Evolutionary conservation across 1,284 basidiomycete genomes (phyloP).

Genomic region (Gomphus sp.): DNA sequence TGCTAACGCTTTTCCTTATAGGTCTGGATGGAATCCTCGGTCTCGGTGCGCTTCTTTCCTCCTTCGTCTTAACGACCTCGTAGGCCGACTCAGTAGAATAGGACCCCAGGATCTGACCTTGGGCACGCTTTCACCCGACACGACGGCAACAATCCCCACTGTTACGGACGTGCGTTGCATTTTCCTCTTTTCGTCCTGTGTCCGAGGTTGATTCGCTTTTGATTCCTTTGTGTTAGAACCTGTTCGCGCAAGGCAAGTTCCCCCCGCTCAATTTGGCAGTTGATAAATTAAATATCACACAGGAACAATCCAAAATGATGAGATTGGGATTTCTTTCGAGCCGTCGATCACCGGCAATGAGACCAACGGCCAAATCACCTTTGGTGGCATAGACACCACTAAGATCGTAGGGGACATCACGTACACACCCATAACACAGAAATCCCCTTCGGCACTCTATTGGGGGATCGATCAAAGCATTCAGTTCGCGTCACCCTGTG

Average conservation of each 20-base stretch:
- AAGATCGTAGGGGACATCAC: slow-evolving; percentile 21
- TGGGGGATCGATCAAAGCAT: slow-evolving; percentile 13
- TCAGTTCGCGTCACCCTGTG: neutral
- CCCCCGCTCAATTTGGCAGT: neutral
- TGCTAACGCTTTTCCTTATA: neutral
- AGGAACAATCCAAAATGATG: slow-evolving; percentile 27
- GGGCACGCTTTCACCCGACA: slow-evolving; percentile 17
- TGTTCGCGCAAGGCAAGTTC: slow-evolving; percentile 3
- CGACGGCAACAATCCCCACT: slow-evolving; percentile 21
- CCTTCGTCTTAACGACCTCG: neutral
- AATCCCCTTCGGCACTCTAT: slow-evolving; percentile 18
- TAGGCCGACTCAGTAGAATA: neutral
- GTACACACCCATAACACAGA: slow-evolving; percentile 22
- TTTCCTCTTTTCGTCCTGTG: neutral
- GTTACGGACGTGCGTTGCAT: slow-evolving; percentile 28
- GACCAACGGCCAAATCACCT: slow-evolving; percentile 15
- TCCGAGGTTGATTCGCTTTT: neutral
- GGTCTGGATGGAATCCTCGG: neutral
- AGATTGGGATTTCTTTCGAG: slow-evolving; percentile 37
- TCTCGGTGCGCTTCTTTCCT: neutral
- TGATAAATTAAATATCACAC: slow-evolving; percentile 15
- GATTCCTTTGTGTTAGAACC: neutral
- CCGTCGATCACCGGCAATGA: slow-evolving; percentile 25
- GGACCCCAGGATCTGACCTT: neutral
- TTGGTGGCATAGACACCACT: slow-evolving; percentile 14